phyloP scores from a whole-genome alignment of 148 eudicot species.

The Drosera capensis region DNA sequence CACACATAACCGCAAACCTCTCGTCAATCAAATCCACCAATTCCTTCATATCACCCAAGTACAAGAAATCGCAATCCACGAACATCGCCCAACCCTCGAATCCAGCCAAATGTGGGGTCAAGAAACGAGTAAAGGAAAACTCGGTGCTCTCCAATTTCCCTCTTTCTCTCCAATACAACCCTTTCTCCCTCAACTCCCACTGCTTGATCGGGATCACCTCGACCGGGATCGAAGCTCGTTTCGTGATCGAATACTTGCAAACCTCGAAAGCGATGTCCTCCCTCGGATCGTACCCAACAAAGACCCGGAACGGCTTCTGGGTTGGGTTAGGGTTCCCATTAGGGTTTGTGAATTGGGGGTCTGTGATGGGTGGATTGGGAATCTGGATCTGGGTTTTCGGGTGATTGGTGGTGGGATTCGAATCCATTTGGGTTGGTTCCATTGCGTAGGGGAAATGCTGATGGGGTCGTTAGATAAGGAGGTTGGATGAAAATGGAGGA shows the following conservation, averaged over 20 bases:
- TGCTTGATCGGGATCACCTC: slow-evolving; percentile 70
- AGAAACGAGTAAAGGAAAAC: slow-evolving; percentile 66
- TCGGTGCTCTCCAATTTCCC: slow-evolving; percentile 83
- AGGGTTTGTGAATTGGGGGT: too few species aligned
- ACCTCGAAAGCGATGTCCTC: slow-evolving; percentile 80
- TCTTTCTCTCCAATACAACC: slow-evolving; percentile 68
- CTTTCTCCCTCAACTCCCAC: slow-evolving; percentile 35
- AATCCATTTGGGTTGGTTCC: too few species aligned
- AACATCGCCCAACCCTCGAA: slow-evolving; percentile 92
- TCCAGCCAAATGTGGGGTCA: slow-evolving; percentile 66
- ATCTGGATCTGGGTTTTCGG: too few species aligned
- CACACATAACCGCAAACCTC: slow-evolving; percentile 82
- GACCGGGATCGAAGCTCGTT: slow-evolving; percentile 60
- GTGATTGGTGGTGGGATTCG: too few species aligned
- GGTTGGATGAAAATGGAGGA: too few species aligned
- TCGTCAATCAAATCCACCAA: slow-evolving; percentile 55
- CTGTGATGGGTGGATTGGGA: too few species aligned
- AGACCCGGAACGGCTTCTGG: slow-evolving; percentile 40
- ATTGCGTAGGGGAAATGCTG: too few species aligned
- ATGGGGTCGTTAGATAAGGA: too few species aligned
- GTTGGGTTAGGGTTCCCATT: slow-evolving; percentile 17
- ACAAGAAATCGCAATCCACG: slow-evolving; percentile 88
- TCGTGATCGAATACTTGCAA: slow-evolving; percentile 55
- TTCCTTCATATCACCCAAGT: slow-evolving; percentile 54
- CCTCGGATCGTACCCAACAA: slow-evolving; percentile 75